Base-by-base conservation (phyloP, 495 filamentous ascomycete genomes). In the Parathielavia appendiculata region DNA sequence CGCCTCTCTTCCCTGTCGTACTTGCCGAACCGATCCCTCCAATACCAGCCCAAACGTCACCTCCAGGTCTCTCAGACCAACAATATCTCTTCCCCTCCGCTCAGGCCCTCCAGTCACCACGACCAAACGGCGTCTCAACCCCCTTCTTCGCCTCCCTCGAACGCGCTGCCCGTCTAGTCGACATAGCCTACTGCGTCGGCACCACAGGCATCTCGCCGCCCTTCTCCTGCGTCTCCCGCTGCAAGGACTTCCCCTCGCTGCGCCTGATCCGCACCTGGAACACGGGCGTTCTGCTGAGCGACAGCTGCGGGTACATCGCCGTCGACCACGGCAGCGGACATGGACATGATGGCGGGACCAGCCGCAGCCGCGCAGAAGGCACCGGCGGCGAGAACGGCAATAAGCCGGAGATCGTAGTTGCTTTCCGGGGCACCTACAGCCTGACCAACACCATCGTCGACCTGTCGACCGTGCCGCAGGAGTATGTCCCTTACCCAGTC, bases 171-270 rank as follows among this genome's bases (percentile, higher is more conserved):
- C 85, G 91, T 45, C 78, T 98, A 4, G 92, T 97, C 30, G 95
- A 98, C 61, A 93, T 98, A 49, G 78, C 91, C 32, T 98, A 98
- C 77, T 98, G 93, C 71, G 87, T 97, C 54, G 89, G 90, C 43
- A 83, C 80, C n/a, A 75, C 79, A 1, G 93, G 93, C 36, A 83
- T 97, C 55, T 73, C 78, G 9, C 80, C 83, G 55, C 93, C 93
- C 10, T 98, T 98, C 68, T 66, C 82, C 43, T 98, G 93, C 69
- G 81, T 85, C 23, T 91, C 87, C 58, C 88, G 86, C 66, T 98
- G 93, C 71, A 66, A 71, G 9, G 88, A 96, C 35, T 96, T 97
- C 62, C 79, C 85, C 14, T 72, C 79, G 20, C 85, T 97, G 53
- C 86, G 89, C 60, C 81, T 97, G 13, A 78, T 91, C 45, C 84